Evolutionary conservation across 306 rosid genomes (phyloP), one percentile per base, ranked within the genome.

Genomic region (Sicyos edulis): DNA sequence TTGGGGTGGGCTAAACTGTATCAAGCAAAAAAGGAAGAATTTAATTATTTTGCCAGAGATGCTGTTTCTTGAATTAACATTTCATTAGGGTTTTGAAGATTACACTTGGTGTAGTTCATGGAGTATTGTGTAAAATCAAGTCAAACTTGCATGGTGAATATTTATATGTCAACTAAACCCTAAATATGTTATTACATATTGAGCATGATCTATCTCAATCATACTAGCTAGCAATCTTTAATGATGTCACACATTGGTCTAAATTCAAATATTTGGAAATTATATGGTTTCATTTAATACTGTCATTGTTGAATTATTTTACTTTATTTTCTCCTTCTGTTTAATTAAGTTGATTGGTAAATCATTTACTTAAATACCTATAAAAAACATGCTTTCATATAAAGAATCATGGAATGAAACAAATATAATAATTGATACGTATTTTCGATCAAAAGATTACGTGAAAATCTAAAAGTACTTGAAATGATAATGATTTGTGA

Each of bases 81-180:
- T 63, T 63, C 70, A 3, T 34, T 37, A 63, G 50, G 69, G 69
- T 63, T 34, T 63, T 3, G 7, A 12, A 8, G 13, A 10, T 10
- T 66, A 44, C 37, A 42, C 82, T 80, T 56, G 16, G 37, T 26
- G 15, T 26, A 16, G 34, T 51, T 59, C 54, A 29, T 59, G 73
- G 22, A 61, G 9, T 32, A 32, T 5, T 34, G 9, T 61, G 68
- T 61, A 6, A 61, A 61, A 29, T 61, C 64, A 58, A 24, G 29
- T 26, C 59, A 8, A 8, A 19, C 19, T 19, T 19, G 7, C 26
- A 55, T 32, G 37, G 37, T 32, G 9, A 40, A 40, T 40, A 40
- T 40, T 57, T 11, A 57, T 57, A 16, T 57, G 63, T 13, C 63
- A 57, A 57, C 8, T 57, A 26, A 26, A 26, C 29, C 29, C 29